Base-by-base conservation (phyloP, 805 yeast genomes). In the Myxozyma neglecta region DNA sequence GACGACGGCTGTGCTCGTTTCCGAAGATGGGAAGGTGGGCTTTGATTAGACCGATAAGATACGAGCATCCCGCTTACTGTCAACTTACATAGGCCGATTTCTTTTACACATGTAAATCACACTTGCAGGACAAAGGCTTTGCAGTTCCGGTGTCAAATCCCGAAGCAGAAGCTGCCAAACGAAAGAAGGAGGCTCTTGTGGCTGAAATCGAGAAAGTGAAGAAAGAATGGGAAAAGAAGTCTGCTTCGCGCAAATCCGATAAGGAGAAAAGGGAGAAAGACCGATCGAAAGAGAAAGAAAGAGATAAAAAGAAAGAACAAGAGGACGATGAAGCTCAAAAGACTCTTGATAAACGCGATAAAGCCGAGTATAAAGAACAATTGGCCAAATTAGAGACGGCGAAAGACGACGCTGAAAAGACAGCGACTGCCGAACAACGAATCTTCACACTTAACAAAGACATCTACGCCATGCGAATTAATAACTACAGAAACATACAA, bases 71-170 rank as follows among this genome's bases (percentile, higher is more conserved):
- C 6, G 29, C 29, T 24, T 24, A 24, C 29, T 24, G 24, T 13
- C 18, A 14, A 24, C 36, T 18, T 40, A 14, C n/a, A 5, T 50
- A 68, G 69, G 54, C 73, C 3, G 88, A 85, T 69, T 81, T 78
- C 69, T 82, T 85, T 70, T 84, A 83, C 68, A 74, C 77, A 1
- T 85, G 88, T 69, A 75, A 76, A 34, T 58, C 75, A 14, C 88
- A 84, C 70, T 71, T 84, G 55, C 63, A 69, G 9, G 88, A 85
- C 68, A 69, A 70, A 5, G 75, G 77, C 14, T 84, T 83, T 69
- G 84, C 85, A 14, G 69, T 69, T 2, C 76, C 81, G 0, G 65
- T 76, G 9, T 73, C 73, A 5, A 80, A 79, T 11, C 75, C 77
- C 4, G 76, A 73, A 8, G 80, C 77, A 18, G 74, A 70, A 43